Percentiles rank a stretch among this genome's conserved stretches.
phyloP scores from a whole-genome alignment of 1,284 basidiomycete genomes.

The Cutaneotrichosporon sp. region DNA sequence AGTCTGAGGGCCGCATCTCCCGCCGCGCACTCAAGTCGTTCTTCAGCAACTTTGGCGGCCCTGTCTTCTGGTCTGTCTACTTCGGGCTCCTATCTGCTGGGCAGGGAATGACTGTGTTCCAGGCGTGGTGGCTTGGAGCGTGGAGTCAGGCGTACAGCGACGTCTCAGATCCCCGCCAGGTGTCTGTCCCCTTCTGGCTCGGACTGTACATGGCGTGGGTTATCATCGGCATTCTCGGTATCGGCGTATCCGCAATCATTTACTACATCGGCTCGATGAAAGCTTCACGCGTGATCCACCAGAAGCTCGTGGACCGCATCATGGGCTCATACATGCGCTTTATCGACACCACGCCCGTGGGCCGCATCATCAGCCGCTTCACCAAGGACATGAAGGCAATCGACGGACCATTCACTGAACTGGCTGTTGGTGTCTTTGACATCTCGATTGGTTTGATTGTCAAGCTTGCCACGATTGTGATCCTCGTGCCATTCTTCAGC shows the following conservation, averaged over 20 bases:
- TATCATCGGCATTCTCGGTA: constrained; percentile 26
- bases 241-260: constrained; percentile 40
- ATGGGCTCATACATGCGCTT: constrained; percentile 59
- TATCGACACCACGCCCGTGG: constrained; percentile 58
- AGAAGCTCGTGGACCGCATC: constrained; percentile 56
- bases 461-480: constrained; percentile 52
- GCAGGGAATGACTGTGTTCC: constrained; percentile 45
- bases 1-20: constrained; percentile 56
- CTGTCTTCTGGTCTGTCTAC: constrained; percentile 48
- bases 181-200: constrained; percentile 51
- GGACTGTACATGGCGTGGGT: constrained; percentile 52
- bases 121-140: constrained; percentile 59
- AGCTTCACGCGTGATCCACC: constrained; percentile 59
- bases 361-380: constrained; percentile 59
- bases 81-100: constrained; percentile 33
- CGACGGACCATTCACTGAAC: constrained; percentile 44
- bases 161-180: constrained; percentile 29
- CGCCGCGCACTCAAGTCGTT: constrained; percentile 48
- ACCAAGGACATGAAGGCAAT: constrained; percentile 57
- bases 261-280: constrained; percentile 51
- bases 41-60: constrained; percentile 48
- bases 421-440: constrained; percentile 37
- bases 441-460: constrained; percentile 47
- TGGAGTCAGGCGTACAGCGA: constrained; percentile 58
- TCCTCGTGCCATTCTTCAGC: constrained; percentile 53